Evolutionary conservation across 73 alveolate species (phyloP), one percentile per base, ranked within the genome.

Genomic region (Loxodes magnus): DNA sequence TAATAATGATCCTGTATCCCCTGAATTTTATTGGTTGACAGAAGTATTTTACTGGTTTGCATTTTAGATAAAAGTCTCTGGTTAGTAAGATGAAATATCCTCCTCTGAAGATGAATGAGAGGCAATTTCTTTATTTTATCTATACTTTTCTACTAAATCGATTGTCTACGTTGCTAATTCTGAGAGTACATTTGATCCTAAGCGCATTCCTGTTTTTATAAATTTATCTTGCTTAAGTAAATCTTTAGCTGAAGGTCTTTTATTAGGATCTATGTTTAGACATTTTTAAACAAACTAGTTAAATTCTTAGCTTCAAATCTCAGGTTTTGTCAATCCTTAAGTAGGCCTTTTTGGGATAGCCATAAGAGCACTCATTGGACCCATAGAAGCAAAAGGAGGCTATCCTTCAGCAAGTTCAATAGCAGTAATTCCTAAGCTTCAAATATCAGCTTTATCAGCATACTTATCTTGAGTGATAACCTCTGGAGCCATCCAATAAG

Each of bases 371-470:
- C 86, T 51, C 37, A 87, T 58, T 22, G 92, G 82, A 29, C 84
- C 71, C 12, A 93, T 78, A 51, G 85, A 79, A 19, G 93, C 46
- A 61, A 82, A 89, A 16, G 98, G 99, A 15, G 98, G 98, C 35
- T 92, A 96, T 15, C 97, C 99, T 62, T 92, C 97, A 21, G 99
- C 97, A 82, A 92, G 67, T 66, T 92, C 99, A 3, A 92, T 92
- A n/a, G 93, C 90, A 4, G 97, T 92, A 6, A 88, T 92, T 2
- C 99, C 97, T 10, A 92, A 56, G 30, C 92, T 71, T 95, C 97
- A 92, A 23, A 92, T 92, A 74, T 92, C 97, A 39, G 97, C 84
- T 51, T 57, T 58, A 48, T 26, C 43, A 4, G 34, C 72, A 37
- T 58, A 37, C 5, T 49, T 41, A n/a, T 17, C 67, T 51, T 57